Evolutionary conservation across 1,139 yeast genomes (phyloP), one percentile per base, ranked within the genome.

Genomic region (Yamadazyma sp.): DNA sequence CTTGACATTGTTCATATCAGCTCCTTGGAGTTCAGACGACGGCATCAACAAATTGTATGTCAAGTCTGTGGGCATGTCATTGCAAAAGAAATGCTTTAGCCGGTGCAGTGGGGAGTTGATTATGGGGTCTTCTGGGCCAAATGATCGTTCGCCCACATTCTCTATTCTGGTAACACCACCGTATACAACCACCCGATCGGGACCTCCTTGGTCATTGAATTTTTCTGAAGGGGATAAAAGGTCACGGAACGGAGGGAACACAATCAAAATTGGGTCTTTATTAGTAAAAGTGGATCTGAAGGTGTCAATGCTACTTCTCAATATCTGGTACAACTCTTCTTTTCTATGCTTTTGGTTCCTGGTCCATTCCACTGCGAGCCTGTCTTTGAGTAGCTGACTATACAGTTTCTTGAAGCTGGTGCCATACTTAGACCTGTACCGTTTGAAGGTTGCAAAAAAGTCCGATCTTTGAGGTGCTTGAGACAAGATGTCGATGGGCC

Each of bases 1-100:
- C 10, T 52, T 35, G 12, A 46, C 38, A 6, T 46, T 46, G 11
- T 32, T 10, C 4, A 52, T 29, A 7, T 44, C 45, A 13, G 41
- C 35, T 0, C 61, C 63, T 3, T 61, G 42, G 12, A 58, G 33
- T 26, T 57, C 57, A 15, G 42, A 28, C 0, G 56, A 44, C 3
- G 45, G 44, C 7, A 48, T 24, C 13, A 31, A 14, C 3, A 43
- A 26, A 26, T 33, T 32, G 23, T 17, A 25, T 6, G 26, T 12
- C 7, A 21, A 7, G 9, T 13, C 33, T n/a, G 7, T 4, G 9
- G n/a, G 18, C 12, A 11, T 12, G 3, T 21, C 27, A 9, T 20
- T 12, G 13, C n/a, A 13, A 15, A 31, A 31, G 20, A 31, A 31
- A n/a, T 21, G 12, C 11, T 18, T 9, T 13, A 31, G 8, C 5